Base-by-base conservation (phyloP, 148 eudicot species). In the Nepenthes gracilis region DNA sequence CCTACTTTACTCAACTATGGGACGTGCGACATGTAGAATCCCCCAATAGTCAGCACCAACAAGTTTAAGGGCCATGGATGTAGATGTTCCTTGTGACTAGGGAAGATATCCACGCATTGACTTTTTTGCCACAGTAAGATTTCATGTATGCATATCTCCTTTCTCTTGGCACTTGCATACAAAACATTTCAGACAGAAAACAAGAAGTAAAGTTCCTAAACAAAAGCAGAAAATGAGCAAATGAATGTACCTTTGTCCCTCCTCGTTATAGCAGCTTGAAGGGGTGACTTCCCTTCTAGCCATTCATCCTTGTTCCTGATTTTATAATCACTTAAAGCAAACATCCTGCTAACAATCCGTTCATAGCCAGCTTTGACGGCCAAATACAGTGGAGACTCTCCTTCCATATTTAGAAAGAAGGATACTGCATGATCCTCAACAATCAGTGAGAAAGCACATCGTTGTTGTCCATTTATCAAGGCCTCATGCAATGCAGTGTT, bases 401-500 rank as follows among this genome's bases (percentile, higher is more conserved):
- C 67, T 61, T 70, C 70, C n/a, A 47, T 62, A 48, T 74, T 74
- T 11, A 37, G 40, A 0, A 65, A 56, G 58, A 69, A 74, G 1
- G 57, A 48, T 14, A 59, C 59, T 12, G 53, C 61, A 11, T 15
- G 66, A 36, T 55, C 66, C 45, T 53, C 56, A 5, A 57, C 38
- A 4, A 74, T 61, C 59, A 70, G 61, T 35, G 55, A 61, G 45
- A 33, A 54, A 60, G 78, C 78, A 52, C 57, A 70, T 33, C 52
- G 36, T n/a, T 54, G 54, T 47, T 74, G 74, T 8, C 35, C 57
- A 45, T 43, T 32, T 35, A 4, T 45, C 61, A 74, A 47, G 9
- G 74, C 78, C 67, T 64, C 74, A 15, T 74, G 78, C 63, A 74
- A 64, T 6, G 74, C 60, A 45, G 70, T 61, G 47, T 69, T 74